Evolutionary conservation across 2,329 filamentous ascomycete species (phyloP).

Genomic region (Byssothecium circinans): DNA sequence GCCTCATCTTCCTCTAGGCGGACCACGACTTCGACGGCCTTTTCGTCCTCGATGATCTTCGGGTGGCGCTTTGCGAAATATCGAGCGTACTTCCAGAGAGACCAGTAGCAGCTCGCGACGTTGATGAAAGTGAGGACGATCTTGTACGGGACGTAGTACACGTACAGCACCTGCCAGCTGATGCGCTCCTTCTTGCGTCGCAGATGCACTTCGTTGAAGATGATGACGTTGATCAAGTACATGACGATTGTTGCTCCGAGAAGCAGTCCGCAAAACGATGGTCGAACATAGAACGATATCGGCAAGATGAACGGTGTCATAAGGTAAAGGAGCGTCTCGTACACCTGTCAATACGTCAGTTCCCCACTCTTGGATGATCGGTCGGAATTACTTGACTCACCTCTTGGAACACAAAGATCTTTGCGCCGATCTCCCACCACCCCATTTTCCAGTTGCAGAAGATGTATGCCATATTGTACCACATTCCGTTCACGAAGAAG

Average conservation of each 20-base stretch:
- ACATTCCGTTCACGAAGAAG: constrained; percentile 55
- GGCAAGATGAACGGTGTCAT: constrained; percentile 51
- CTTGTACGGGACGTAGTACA: constrained; percentile 53
- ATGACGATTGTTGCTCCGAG: constrained; percentile 45
- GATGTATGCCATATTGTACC: constrained; percentile 53
- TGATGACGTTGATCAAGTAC: constrained; percentile 48
- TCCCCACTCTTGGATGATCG: not conserved
- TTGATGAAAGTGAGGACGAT: constrained; percentile 50
- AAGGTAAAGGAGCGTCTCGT: constrained; percentile 52
- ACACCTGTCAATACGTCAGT: constrained; percentile 33
- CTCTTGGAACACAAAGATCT: constrained; percentile 55
- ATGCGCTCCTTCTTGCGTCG: constrained; percentile 50
- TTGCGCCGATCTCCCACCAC: constrained; percentile 53
- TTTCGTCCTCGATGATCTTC: constrained; percentile 53
- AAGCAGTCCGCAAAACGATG: constrained; percentile 46
- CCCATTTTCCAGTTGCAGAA: constrained; percentile 52
- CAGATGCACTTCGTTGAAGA: constrained; percentile 55
- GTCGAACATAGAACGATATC: constrained; percentile 49
- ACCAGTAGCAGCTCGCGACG: constrained; percentile 41
- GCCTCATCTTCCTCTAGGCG: constrained; percentile 25
- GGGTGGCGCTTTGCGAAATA: constrained; percentile 53
- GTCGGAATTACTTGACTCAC: constrained; percentile 10
- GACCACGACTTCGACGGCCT: constrained; percentile 38
- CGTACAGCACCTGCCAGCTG: constrained; percentile 38
- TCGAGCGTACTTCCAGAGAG: constrained; percentile 49